Conservation (phyloP, 2,329 filamentous ascomycete species). For the Trichothecium sympodiale region DNA sequence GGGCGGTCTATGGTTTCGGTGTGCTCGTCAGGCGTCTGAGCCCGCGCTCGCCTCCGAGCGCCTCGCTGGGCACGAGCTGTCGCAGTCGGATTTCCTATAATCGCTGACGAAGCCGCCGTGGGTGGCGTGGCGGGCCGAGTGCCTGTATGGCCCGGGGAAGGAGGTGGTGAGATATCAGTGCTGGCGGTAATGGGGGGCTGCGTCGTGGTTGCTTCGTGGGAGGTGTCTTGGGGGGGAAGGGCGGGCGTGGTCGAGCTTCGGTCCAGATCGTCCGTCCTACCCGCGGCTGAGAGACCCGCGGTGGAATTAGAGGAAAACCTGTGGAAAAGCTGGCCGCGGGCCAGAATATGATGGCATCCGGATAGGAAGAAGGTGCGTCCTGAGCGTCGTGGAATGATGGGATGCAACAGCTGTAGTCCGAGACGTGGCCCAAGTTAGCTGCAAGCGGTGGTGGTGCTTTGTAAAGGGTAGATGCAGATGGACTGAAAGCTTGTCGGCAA, state of each 20-base stretch:
- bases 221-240: slow-evolving; percentile 26
- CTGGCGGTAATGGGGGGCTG: slow-evolving; percentile 35
- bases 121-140: slow-evolving; percentile 7
- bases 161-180: slow-evolving; percentile 26
- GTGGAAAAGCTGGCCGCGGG: slow-evolving; percentile 12
- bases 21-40: slow-evolving; percentile 5
- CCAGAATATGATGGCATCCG: slow-evolving; percentile 11
- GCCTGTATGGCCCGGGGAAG: slow-evolving; percentile 9
- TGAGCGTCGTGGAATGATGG: slow-evolving; percentile 3
- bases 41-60: neutral
- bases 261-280: slow-evolving; percentile 27
- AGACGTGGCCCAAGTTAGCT: neutral
- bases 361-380: neutral
- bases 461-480: neutral
- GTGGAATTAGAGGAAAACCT: slow-evolving; percentile 9
- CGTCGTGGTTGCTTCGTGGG: slow-evolving; percentile 56
- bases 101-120: slow-evolving; percentile 22
- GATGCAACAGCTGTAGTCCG: slow-evolving; percentile 3
- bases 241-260: slow-evolving; percentile 19
- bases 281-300: slow-evolving; percentile 26
- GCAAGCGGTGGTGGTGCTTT: too few relatives aligned
- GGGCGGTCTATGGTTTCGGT: slow-evolving; percentile 6
- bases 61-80: slow-evolving; percentile 11
- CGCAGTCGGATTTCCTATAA: slow-evolving; percentile 28
- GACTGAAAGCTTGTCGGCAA: neutral